Base-by-base conservation (phyloP, 306 rosid genomes). In the Cucurbita ficifolia region DNA sequence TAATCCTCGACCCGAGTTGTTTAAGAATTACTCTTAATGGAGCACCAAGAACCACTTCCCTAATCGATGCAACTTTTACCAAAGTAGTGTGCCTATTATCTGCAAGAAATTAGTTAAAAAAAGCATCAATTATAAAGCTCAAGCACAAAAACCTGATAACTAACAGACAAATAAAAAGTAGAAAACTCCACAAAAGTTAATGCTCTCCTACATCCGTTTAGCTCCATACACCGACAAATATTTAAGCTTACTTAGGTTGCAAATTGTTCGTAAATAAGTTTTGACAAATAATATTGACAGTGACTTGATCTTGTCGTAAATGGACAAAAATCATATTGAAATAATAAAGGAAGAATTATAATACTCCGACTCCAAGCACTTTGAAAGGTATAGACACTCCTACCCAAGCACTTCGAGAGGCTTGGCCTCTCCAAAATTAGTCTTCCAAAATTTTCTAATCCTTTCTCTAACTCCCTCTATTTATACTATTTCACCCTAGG, bases 31-130 rank as follows among this genome's bases (percentile, higher is more conserved):
- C 82, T 87, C 95, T 82, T 76, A 94, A 75, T 45, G 98, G 98
- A 76, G 98, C 97, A 54, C 98, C 98, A 55, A 94, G 95, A 78
- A 94, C 97, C 52, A 89, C 96, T 81, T 89, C 95, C 83, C 98
- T 89, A 42, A 91, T 78, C 52, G 98, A 94, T 69, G 98, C 96
- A 82, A 91, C 77, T 85, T 94, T 94, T 24, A 90, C 84, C 88
- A 90, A 84, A 79, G 89, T 73, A 57, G 88, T 57, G 6, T 94
- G 87, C 78, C 73, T 87, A 80, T 85, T 84, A 54, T 94, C 99
- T 94, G 93, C 81, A 77, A 64, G 54, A 60, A 75, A 33, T 22
- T 16, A 75, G 4, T 75, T 1, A 58, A 43, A 51, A 18, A 71
- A 71, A 33, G 29, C 75, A 78, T 79, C 76, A 74, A 79, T 55